These are phyloP conservation scores for Termitomyces sp. DNA, from an alignment of 768 basidiomycete species.

Conservation along the genomic window DNA sequence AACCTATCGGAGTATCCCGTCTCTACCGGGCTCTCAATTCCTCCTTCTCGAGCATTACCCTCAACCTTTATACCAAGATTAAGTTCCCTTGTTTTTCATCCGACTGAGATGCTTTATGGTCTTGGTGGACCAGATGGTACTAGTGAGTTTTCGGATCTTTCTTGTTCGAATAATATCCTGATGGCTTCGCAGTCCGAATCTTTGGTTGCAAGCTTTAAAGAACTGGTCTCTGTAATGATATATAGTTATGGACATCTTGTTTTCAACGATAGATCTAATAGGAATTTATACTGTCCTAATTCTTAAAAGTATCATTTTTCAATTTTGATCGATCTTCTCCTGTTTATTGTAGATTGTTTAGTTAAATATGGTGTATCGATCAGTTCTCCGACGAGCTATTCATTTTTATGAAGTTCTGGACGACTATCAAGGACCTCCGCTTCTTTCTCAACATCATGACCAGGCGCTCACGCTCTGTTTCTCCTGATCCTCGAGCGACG, in stretches of 20 bases:
- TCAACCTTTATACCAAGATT: slow-evolving; percentile 56
- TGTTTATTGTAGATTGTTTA: neutral
- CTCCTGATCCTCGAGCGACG: slow-evolving; percentile 37
- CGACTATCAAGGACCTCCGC: neutral
- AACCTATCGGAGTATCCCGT: slow-evolving; percentile 41
- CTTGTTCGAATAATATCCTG: neutral
- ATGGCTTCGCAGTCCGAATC: slow-evolving; percentile 38
- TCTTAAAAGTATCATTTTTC: neutral
- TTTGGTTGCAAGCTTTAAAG: slow-evolving; percentile 47
- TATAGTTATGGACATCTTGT: slow-evolving; percentile 14
- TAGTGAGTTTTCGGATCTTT: slow-evolving; percentile 26
- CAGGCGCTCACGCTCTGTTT: slow-evolving; percentile 44
- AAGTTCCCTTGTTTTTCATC: slow-evolving; percentile 75
- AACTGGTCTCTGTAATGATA: slow-evolving; percentile 11
- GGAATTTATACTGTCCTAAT: neutral
- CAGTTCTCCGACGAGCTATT: neutral
- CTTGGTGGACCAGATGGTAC: slow-evolving; percentile 69
- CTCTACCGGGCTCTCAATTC: slow-evolving; percentile 47
- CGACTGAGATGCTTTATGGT: slow-evolving; percentile 79
- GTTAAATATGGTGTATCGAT: neutral
- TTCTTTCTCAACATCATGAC: slow-evolving; percentile 31
- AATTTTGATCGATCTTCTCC: neutral
- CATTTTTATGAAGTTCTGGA: slow-evolving; percentile 12
- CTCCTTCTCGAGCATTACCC: slow-evolving; percentile 48
- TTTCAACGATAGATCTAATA: slow-evolving; percentile 13